Evolutionary conservation across 345 rosid genomes (phyloP), one percentile per base, ranked within the genome.

Genomic region (Ceriops tagal): DNA sequence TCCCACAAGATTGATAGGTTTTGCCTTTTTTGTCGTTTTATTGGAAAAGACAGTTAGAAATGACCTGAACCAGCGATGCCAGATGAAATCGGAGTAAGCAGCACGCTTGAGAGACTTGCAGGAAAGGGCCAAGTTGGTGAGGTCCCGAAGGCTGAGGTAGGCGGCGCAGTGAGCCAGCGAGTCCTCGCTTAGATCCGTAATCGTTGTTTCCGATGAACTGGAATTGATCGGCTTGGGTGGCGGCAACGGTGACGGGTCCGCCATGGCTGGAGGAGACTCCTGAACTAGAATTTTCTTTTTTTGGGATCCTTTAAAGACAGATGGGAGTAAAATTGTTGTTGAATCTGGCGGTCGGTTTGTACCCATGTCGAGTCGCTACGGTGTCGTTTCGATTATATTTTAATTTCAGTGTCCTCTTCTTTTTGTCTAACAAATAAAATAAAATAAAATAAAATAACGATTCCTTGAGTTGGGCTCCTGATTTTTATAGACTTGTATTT

Each of bases 1-100:
- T 56, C 59, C 30, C 6, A 15, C 28, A 9, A 8, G 13, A 56
- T 56, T 9, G 22, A 56, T 56, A 1, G 26, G 31, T 22, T 56
- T 56, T 4, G 6, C 11, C 5, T n/a, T 56, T 56, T 56, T 43
- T 43, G 5, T 13, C 49, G 49, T 13, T 43, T 43, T 43, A 43
- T 43, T 43, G 49, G 43, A 55, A 69, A n/a, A 30, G 6, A 32
- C 19, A 32, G 70, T 30, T 49, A 6, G 20, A 16, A n/a, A 13
- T 13, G 34, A 75, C 91, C 87, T 81, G 77, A 79, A 87, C 57
- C 67, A 67, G 61, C 79, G 86, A 43, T 35, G 78, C 86, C 92
- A 83, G 51, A 88, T 63, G 59, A 87, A 67, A 64, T 86, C 90
- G 63, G 83, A 83, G 66, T 83, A 86, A 52, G 83, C 81, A 53